Evolutionary conservation across 805 yeast genomes (phyloP).

Genomic region (Tetrapisispora fleetii): DNA sequence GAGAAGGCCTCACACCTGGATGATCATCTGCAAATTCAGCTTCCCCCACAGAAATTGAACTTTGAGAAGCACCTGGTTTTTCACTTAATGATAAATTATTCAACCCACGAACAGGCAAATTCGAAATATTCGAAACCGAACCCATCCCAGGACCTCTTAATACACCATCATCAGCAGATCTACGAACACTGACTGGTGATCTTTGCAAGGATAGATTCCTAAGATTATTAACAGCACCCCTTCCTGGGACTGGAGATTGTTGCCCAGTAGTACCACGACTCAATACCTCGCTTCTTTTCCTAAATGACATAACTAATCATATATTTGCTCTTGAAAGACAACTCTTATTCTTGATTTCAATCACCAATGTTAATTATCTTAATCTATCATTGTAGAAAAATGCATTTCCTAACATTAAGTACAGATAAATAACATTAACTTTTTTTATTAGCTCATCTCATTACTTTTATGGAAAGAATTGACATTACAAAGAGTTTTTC

Average conservation of each 20-base stretch:
- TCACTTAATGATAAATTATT: conserved; percentile 1
- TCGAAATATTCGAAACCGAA: neutral
- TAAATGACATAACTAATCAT: conserved; percentile 39
- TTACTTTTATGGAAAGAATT: neutral
- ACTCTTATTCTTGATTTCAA: neutral
- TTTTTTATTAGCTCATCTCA: neutral
- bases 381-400: too few relatives aligned
- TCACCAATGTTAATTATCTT: too few relatives aligned
- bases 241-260: conserved; percentile 14
- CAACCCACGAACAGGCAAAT: neutral
- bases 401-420: too few relatives aligned
- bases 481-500: neutral
- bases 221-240: conserved; percentile 7
- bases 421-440: too few relatives aligned
- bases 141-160: neutral
- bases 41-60: too few relatives aligned
- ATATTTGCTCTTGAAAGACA: neutral
- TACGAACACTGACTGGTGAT: conserved; percentile 1
- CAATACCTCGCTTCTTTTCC: conserved; percentile 45
- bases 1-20: conserved; percentile 68
- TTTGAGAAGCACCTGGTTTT: neutral
- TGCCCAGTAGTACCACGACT: conserved; percentile 10
- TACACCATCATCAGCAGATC: neutral
- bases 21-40: conserved; percentile 15
- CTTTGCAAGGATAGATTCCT: conserved; percentile 6